Percentiles rank a stretch among this genome's conserved stretches.
Conservation (phyloP, 2,329 filamentous ascomycete genomes). For the Trichophyton benhamiae region DNA sequence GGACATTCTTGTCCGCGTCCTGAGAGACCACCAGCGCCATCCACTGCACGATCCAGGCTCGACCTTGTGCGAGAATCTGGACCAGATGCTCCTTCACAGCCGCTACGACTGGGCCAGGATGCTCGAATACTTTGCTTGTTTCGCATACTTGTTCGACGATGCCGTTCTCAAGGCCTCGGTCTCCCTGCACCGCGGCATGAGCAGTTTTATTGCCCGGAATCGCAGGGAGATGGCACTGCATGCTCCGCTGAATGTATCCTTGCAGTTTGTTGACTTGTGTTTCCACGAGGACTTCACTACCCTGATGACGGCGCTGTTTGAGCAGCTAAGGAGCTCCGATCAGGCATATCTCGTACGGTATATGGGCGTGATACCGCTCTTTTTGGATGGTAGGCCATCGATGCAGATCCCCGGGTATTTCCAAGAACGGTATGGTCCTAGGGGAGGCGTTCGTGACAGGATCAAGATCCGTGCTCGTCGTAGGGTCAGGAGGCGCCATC, state of each 20-base stretch:
- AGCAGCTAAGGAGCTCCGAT: neutral
- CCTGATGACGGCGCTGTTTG: neutral
- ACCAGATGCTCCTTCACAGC: neutral
- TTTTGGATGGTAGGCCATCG: neutral
- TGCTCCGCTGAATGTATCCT: neutral
- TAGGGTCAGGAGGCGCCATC: neutral
- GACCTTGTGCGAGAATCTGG: neutral
- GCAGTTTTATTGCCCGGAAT: neutral
- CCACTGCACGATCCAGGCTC: neutral
- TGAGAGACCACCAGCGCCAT: neutral
- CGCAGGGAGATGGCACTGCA: neutral
- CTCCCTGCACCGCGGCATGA: neutral
- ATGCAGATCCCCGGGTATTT: neutral
- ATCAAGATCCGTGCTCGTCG: neutral
- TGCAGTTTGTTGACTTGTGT: constrained; percentile 5
- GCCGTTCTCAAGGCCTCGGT: neutral
- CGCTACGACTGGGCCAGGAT: neutral
- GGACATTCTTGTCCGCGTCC: neutral
- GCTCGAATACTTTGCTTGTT: neutral
- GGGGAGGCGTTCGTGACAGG: neutral
- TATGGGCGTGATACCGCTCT: neutral
- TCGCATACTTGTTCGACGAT: neutral
- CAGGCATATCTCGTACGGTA: neutral
- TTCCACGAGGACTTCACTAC: neutral
- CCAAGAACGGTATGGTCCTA: neutral